Base-by-base conservation (phyloP, 2,329 filamentous ascomycete genomes). In the Monosporascus sp. region DNA sequence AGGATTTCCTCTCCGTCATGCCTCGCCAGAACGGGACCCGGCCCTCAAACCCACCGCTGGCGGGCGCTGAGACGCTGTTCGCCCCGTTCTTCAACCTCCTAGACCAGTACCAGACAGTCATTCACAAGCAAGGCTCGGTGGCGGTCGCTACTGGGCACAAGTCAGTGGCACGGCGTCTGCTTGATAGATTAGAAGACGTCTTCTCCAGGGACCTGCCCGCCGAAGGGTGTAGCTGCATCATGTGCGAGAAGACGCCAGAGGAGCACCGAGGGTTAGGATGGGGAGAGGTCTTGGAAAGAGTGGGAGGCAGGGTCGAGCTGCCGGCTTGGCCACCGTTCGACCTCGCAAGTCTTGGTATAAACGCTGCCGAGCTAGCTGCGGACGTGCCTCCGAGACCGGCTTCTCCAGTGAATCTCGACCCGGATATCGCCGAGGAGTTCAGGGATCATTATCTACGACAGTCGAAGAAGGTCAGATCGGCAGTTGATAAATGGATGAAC, bases 141-240 rank as follows among this genome's bases (percentile, higher is more conserved):
- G 94, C 94, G 2, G 94, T 97, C 2, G 94, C 94, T 17, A 97
- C 93, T 0, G 94, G 94, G 6, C 96, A 97, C 69, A 85, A 90
- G 51, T 97, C 93, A 0, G 89, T 97, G n/a, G 94, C 94, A 3
- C 85, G 94, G 5, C 83, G 92, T 50, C 74, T 97, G 24, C 80
- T 97, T 5, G 93, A 99, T 71, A 85, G 94, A 38, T 77, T 99
- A 4, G 93, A 97, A 67, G 90, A 93, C 53, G 91, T 99, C 8
- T 97, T 99, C 71, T 92, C 91, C 2, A 82, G 94, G 55, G 93
- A 97, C 65, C 86, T 99, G 37, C 92, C 92, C 0, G 85, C 85
- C 0, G 86, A 96, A 64, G 85, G 87, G n/a, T 97, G 93, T 68
- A 75, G 78, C 44, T 97, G 93, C 69, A 77, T 94, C 52, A 89